A percentile compares a stretch with the other conserved stretches of the same genome.
These are phyloP conservation scores for Apophysomyces variabilis DNA, from an alignment of 371 early-diverging fungal species.

Conservation along the genomic window DNA sequence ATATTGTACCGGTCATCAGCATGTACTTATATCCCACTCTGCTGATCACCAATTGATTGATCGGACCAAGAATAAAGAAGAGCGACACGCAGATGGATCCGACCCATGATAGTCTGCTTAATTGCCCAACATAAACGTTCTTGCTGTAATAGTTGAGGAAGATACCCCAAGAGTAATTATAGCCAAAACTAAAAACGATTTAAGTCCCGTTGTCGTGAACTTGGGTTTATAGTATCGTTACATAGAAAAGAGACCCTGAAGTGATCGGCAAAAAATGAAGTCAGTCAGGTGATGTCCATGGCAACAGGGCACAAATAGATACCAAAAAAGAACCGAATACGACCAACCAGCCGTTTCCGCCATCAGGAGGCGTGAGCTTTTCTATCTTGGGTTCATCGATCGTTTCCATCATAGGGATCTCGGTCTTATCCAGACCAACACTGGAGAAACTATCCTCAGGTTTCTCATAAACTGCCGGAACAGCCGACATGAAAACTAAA, in stretches of 20 bases:
- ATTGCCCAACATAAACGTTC: constrained; percentile 32
- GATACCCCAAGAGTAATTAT: constrained; percentile 47
- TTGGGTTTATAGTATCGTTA: constrained; percentile 10
- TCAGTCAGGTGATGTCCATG: not conserved
- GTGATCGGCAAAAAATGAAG: not conserved
- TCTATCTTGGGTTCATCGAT: constrained; percentile 23
- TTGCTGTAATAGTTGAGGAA: constrained; percentile 36
- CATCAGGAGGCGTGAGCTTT: constrained; percentile 28
- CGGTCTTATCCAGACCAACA: not conserved
- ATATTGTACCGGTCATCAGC: constrained; percentile 50
- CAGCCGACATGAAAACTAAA: not conserved
- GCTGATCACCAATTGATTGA: constrained; percentile 52
- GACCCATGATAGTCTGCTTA: constrained; percentile 44
- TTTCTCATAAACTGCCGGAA: not conserved
- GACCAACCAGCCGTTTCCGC: constrained; percentile 46
- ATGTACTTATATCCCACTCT: constrained; percentile 58
- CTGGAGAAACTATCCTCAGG: not conserved
- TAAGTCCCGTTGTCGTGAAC: not conserved
- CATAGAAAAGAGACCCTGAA: constrained; percentile 30
- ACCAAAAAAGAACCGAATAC: constrained; percentile 53
- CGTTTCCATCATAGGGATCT: constrained; percentile 14
- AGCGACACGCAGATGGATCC: constrained; percentile 45
- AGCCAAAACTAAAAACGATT: constrained; percentile 33
- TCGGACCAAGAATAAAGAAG: constrained; percentile 43
- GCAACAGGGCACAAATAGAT: constrained; percentile 6